These are phyloP conservation scores for Platismatia glauca DNA, from an alignment of 495 filamentous ascomycete genomes.

Conservation along the genomic window DNA sequence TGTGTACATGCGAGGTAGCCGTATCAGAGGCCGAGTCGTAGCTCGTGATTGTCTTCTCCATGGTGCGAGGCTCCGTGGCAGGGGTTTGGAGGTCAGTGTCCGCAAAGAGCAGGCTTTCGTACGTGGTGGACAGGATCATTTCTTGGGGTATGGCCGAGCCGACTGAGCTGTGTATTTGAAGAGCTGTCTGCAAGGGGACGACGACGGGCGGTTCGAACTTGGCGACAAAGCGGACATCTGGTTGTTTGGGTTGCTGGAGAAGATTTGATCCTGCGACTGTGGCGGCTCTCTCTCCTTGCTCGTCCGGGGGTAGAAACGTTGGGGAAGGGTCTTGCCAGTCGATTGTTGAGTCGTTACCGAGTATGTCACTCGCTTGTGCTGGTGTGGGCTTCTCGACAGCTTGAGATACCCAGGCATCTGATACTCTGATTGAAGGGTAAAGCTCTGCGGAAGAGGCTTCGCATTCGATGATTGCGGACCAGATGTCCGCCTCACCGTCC, in stretches of 20 bases:
- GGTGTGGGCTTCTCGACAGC: slow-evolving; percentile 42
- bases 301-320: slow-evolving; percentile 5
- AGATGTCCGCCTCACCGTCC: slow-evolving; percentile 33
- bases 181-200: slow-evolving; percentile 57
- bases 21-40: slow-evolving; percentile 33
- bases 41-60: slow-evolving; percentile 28
- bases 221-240: slow-evolving; percentile 74
- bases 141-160: slow-evolving; percentile 47
- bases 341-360: slow-evolving; percentile 35
- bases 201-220: slow-evolving; percentile 76
- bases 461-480: slow-evolving; percentile 57
- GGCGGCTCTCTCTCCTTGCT: background rate
- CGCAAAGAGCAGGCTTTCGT: slow-evolving; percentile 59
- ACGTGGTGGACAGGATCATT: slow-evolving; percentile 46
- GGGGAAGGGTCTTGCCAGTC: slow-evolving; percentile 59
- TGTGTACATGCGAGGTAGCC: slow-evolving; percentile 44
- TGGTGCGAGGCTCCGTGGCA: slow-evolving; percentile 17
- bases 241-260: slow-evolving; percentile 44
- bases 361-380: slow-evolving; percentile 36
- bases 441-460: slow-evolving; percentile 42
- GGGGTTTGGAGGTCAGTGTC: slow-evolving; percentile 23
- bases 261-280: slow-evolving; percentile 26
- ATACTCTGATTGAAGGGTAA: slow-evolving; percentile 53
- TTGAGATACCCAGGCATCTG: slow-evolving; percentile 56
- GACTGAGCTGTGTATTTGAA: slow-evolving; percentile 58